A percentile compares a stretch with the other conserved stretches of the same genome.
phyloP scores from a whole-genome alignment of 768 basidiomycete species.

The Amanita subjunquillea region DNA sequence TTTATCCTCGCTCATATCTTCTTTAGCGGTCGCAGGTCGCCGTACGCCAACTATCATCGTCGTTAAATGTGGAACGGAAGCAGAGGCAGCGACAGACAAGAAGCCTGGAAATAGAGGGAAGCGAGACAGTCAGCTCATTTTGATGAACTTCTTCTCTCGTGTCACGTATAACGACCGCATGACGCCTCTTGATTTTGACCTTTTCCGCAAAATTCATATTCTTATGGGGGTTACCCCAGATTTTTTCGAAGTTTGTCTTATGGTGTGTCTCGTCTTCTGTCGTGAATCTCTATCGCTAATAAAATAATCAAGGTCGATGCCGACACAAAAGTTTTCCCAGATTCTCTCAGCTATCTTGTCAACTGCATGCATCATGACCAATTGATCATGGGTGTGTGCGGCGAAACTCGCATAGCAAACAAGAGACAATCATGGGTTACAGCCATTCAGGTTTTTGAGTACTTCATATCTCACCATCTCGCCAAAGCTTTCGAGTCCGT shows the following conservation, averaged over 20 bases:
- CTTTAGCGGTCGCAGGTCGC: slow-evolving; percentile 66
- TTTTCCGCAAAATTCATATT: slow-evolving; percentile 92
- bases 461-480: slow-evolving; percentile 98
- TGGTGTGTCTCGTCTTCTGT: slow-evolving; percentile 49
- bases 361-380: slow-evolving; percentile 99
- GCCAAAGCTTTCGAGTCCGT: slow-evolving; percentile 99
- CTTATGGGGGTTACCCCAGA: slow-evolving; percentile 99
- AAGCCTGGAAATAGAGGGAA: slow-evolving; percentile 99
- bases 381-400: slow-evolving; percentile 98
- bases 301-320: slow-evolving; percentile 78
- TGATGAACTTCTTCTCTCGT: slow-evolving; percentile 99
- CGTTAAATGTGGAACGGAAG: slow-evolving; percentile 93
- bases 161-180: slow-evolving; percentile 99
- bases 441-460: slow-evolving; percentile 95
- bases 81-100: slow-evolving; percentile 71
- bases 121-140: slow-evolving; percentile 94
- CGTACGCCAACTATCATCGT: slow-evolving; percentile 90
- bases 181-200: slow-evolving; percentile 93
- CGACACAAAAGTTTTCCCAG: slow-evolving; percentile 91
- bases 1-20: slow-evolving; percentile 4
- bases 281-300: not conserved
- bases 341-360: slow-evolving; percentile 83
- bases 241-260: slow-evolving; percentile 93
- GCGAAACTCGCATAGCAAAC: slow-evolving; percentile 97
- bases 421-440: slow-evolving; percentile 99